These are phyloP conservation scores for Penicillium sp. DNA, from an alignment of 2,329 filamentous ascomycete species.

Conservation along the genomic window DNA sequence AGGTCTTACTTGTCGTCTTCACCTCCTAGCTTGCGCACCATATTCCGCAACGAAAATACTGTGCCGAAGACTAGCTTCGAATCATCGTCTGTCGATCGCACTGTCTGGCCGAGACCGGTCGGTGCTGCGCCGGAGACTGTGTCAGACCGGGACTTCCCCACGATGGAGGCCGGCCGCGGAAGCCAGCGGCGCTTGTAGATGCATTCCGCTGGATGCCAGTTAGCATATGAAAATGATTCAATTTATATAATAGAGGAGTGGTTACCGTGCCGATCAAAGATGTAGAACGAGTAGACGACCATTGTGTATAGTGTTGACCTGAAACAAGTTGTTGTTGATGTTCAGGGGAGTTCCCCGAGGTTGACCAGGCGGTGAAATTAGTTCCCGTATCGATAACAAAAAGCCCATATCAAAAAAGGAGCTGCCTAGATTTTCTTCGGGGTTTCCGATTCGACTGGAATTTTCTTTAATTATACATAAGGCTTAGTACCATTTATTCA, in stretches of 20 bases:
- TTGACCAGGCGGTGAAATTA: constrained; percentile 23
- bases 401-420: constrained; percentile 10
- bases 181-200: constrained; percentile 92
- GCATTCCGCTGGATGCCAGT: constrained; percentile 71
- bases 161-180: constrained; percentile 51
- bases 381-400: constrained; percentile 17
- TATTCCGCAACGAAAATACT: constrained; percentile 93
- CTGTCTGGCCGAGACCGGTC: constrained; percentile 39
- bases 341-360: constrained; percentile 20
- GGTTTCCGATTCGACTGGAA: background rate
- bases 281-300: constrained; percentile 97
- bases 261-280: constrained; percentile 95
- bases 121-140: constrained; percentile 48
- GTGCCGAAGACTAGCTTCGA: constrained; percentile 97
- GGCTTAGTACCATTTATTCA: background rate
- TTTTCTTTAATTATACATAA: background rate
- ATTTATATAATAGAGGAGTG: background rate
- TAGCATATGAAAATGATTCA: constrained; percentile 10
- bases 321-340: constrained; percentile 15
- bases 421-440: constrained; percentile 18
- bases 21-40: constrained; percentile 92
- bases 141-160: constrained; percentile 47
- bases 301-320: constrained; percentile 53
- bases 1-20: constrained; percentile 69
- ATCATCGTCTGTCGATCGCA: constrained; percentile 69